Percentiles rank a stretch among this genome's conserved stretches.
These are phyloP conservation scores for Fusarium sp. DNA, from an alignment of 2,329 filamentous ascomycete genomes.

Conservation along the genomic window DNA sequence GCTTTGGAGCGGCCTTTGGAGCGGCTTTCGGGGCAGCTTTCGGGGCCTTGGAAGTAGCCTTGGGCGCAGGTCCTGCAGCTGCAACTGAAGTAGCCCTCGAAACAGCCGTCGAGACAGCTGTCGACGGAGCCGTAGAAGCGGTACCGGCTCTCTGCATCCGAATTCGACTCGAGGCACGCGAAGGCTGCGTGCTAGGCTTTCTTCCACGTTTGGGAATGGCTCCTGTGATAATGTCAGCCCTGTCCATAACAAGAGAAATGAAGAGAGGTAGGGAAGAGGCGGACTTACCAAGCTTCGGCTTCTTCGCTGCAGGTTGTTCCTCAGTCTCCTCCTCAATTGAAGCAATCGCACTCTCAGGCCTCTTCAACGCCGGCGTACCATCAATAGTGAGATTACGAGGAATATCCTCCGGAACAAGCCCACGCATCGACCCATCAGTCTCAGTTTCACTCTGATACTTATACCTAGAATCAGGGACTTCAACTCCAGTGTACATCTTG, in stretches of 20 bases:
- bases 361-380: background rate
- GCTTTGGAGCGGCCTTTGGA: background rate
- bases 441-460: constrained; percentile 26
- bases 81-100: background rate
- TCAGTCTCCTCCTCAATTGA: background rate
- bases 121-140: background rate
- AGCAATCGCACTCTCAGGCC: background rate
- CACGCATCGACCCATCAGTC: constrained; percentile 31
- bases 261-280: too few relatives aligned
- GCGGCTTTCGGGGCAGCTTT: background rate
- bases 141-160: background rate
- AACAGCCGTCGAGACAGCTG: background rate
- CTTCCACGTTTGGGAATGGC: background rate
- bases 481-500: background rate
- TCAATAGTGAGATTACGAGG: constrained; percentile 10
- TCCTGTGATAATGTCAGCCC: background rate
- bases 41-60: background rate
- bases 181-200: constrained; percentile 1
- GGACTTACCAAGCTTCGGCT: constrained; percentile 17
- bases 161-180: constrained; percentile 19
- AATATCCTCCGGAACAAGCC: constrained; percentile 26
- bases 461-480: constrained; percentile 29
- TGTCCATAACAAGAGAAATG: fast-evolving
- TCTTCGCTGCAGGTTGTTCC: constrained; percentile 23
- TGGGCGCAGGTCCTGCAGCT: background rate